Conservation (phyloP, 768 basidiomycete genomes). For the Termitomyces titanicus region DNA sequence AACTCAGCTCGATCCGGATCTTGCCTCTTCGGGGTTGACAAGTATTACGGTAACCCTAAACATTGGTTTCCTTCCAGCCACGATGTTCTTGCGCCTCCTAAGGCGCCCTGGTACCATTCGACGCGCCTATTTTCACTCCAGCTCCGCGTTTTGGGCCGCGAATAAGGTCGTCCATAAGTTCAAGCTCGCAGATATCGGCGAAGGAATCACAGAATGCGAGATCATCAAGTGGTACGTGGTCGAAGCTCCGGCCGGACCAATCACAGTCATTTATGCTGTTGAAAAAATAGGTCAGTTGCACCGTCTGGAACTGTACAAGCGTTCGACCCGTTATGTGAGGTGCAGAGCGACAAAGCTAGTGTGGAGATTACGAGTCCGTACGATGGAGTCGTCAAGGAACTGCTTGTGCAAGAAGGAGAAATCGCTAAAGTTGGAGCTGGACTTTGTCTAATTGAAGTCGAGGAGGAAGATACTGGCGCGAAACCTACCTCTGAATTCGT, state of each 20-base stretch:
- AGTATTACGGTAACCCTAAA: slow-evolving; percentile 15
- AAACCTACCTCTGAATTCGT: slow-evolving; percentile 14
- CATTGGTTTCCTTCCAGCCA: slow-evolving; percentile 16
- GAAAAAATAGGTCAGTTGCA: slow-evolving; percentile 56
- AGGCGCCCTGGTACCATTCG: slow-evolving; percentile 19
- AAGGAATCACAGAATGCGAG: slow-evolving; percentile 90
- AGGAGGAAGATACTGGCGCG: slow-evolving; percentile 43
- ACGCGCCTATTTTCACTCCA: slow-evolving; percentile 29
- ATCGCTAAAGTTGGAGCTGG: slow-evolving; percentile 80
- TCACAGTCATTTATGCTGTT: neutral
- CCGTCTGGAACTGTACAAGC: slow-evolving; percentile 46
- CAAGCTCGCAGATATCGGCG: slow-evolving; percentile 83
- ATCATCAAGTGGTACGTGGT: slow-evolving; percentile 74
- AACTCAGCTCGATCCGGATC: too few species aligned
- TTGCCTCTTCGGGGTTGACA: slow-evolving; percentile 1
- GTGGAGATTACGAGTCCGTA: slow-evolving; percentile 90
- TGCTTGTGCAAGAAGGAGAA: slow-evolving; percentile 78
- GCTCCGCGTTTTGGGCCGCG: slow-evolving; percentile 24
- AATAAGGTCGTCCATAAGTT: slow-evolving; percentile 50
- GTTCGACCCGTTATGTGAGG: slow-evolving; percentile 79
- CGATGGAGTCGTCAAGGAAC: slow-evolving; percentile 68
- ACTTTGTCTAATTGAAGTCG: slow-evolving; percentile 79
- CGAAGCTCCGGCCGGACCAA: slow-evolving; percentile 24
- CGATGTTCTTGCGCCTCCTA: slow-evolving; percentile 32
- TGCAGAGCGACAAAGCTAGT: slow-evolving; percentile 87